phyloP scores from a whole-genome alignment of 768 basidiomycete species.

The Russula griseocarnosa region DNA sequence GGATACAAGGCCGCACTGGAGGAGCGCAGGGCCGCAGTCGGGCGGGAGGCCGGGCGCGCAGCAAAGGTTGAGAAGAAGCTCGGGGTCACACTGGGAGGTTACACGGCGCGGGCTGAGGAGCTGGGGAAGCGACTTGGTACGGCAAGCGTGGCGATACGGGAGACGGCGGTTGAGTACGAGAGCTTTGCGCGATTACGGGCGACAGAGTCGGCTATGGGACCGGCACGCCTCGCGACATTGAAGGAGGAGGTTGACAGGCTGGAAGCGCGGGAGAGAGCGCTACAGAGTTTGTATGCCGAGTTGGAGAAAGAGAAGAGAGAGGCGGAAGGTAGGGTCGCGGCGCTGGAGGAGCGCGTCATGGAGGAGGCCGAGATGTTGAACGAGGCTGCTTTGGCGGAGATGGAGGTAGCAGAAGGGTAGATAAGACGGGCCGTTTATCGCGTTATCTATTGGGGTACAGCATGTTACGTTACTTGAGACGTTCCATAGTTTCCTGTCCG shows the following conservation, averaged over 20 bases:
- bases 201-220: conserved; percentile 73
- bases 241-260: conserved; percentile 84
- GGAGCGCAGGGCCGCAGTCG: conserved; percentile 64
- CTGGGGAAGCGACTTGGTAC: conserved; percentile 60
- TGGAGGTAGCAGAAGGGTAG: conserved; percentile 36
- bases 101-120: conserved; percentile 68
- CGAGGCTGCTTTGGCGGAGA: conserved; percentile 66
- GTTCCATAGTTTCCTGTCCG: no score
- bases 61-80: conserved; percentile 90
- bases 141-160: conserved; percentile 68
- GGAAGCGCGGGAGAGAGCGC: conserved; percentile 65
- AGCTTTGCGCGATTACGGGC: conserved; percentile 70
- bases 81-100: conserved; percentile 83
- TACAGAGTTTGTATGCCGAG: conserved; percentile 85
- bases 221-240: conserved; percentile 70
- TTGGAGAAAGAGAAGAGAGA: conserved; percentile 67
- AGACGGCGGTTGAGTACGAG: conserved; percentile 64
- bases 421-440: neutral
- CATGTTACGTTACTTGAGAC: no score
- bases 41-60: conserved; percentile 75
- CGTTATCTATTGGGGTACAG: neutral
- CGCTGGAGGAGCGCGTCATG: conserved; percentile 84
- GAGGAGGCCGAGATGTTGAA: conserved; percentile 77
- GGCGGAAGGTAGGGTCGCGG: conserved; percentile 51
- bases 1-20: conserved; percentile 63